These are phyloP conservation scores for Blastobotrys persicus DNA, from an alignment of 1,139 yeast genomes.

Conservation along the genomic window DNA sequence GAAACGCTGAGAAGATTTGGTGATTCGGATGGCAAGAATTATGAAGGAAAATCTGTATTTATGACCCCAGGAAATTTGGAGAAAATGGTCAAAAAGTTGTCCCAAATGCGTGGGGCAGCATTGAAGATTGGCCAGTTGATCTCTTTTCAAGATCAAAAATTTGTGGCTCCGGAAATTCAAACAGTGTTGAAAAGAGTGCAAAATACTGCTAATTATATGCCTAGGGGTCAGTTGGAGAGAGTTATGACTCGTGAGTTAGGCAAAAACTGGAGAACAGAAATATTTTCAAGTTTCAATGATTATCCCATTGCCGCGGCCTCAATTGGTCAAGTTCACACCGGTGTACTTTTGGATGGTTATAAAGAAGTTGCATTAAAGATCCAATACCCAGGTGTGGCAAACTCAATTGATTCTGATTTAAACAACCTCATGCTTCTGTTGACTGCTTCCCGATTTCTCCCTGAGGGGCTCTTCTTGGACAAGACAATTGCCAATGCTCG, in stretches of 20 bases:
- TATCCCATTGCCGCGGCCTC: constrained; percentile 97
- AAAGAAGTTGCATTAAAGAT: constrained; percentile 91
- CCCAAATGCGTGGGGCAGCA: constrained; percentile 98
- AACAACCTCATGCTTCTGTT: constrained; percentile 76
- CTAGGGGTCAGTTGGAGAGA: constrained; percentile 78
- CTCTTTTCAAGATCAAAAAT: constrained; percentile 82
- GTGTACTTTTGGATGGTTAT: constrained; percentile 54
- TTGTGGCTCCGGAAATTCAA: constrained; percentile 83
- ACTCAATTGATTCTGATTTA: constrained; percentile 89
- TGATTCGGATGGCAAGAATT: constrained; percentile 37
- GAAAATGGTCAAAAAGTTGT: constrained; percentile 78
- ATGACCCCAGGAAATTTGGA: constrained; percentile 83
- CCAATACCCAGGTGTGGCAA: constrained; percentile 97
- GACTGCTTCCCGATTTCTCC: constrained; percentile 83
- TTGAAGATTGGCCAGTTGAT: constrained; percentile 92
- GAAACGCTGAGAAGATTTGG: constrained; percentile 75
- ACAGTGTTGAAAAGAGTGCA: constrained; percentile 80
- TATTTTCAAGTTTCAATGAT: constrained; percentile 74
- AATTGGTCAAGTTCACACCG: constrained; percentile 93
- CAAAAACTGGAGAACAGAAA: constrained; percentile 65
- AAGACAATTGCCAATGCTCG: constrained; percentile 92
- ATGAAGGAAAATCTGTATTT: constrained; percentile 56
- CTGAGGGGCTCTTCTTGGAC: constrained; percentile 89
- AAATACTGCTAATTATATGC: constrained; percentile 96
- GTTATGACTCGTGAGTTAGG: constrained; percentile 78